phyloP scores from a whole-genome alignment of 1,284 basidiomycete genomes.

The Rhodofomes roseus region DNA sequence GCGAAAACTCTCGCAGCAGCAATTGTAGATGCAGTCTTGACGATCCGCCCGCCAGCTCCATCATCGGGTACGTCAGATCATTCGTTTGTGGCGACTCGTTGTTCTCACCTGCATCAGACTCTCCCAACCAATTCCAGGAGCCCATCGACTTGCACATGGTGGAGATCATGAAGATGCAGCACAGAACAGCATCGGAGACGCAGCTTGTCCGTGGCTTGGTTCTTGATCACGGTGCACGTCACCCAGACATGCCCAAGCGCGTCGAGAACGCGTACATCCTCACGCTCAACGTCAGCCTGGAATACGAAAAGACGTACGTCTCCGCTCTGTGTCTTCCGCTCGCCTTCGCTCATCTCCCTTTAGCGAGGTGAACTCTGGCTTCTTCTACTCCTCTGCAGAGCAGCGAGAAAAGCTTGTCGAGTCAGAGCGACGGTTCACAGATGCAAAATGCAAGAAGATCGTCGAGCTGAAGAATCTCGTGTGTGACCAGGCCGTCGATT shows the following conservation, averaged over 20 bases:
- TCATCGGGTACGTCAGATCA: slow-evolving; percentile 40
- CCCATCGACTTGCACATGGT: slow-evolving; percentile 99
- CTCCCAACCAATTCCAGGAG: slow-evolving; percentile 67
- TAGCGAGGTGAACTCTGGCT: slow-evolving; percentile 98
- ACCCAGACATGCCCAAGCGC: slow-evolving; percentile 99
- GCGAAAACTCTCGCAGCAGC: slow-evolving; percentile 90
- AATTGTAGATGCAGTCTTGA: slow-evolving; percentile 93
- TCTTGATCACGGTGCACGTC: slow-evolving; percentile 92
- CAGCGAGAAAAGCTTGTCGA: slow-evolving; percentile 99
- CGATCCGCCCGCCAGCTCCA: slow-evolving; percentile 76
- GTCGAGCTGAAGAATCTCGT: slow-evolving; percentile 96
- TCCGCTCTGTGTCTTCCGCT: background rate
- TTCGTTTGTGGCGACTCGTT: background rate
- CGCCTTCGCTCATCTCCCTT: slow-evolving; percentile 3
- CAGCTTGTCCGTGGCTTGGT: slow-evolving; percentile 94
- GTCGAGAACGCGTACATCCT: slow-evolving; percentile 96
- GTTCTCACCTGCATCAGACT: slow-evolving; percentile 37
- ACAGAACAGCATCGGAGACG: slow-evolving; percentile 97
- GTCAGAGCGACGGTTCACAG: slow-evolving; percentile 92
- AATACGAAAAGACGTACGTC: slow-evolving; percentile 98
- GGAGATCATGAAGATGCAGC: slow-evolving; percentile 99
- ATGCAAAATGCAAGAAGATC: slow-evolving; percentile 95
- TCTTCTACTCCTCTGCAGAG: slow-evolving; percentile 99
- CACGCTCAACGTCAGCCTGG: slow-evolving; percentile 95
- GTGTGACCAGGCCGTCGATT: slow-evolving; percentile 87